A percentile compares a stretch with the other conserved stretches of the same genome.
These are phyloP conservation scores for Exophiala dermatitidis DNA, from an alignment of 2,329 filamentous ascomycete species.

Conservation along the genomic window DNA sequence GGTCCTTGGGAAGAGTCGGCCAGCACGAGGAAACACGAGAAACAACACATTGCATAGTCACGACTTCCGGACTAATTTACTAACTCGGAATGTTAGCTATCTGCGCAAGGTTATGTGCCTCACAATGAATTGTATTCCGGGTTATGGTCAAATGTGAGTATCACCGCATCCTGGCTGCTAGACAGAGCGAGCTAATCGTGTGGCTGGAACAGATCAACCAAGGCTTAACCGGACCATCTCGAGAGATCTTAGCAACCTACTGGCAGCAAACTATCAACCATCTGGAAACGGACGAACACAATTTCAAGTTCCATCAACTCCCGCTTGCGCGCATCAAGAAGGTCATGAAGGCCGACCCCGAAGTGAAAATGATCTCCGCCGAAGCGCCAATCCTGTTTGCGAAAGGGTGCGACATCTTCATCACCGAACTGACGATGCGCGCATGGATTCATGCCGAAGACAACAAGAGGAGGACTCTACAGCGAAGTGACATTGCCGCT, in stretches of 20 bases:
- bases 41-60: neutral
- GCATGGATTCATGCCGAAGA: conserved; percentile 99
- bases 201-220: conserved; percentile 69
- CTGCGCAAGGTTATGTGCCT: conserved; percentile 80
- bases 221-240: conserved; percentile 83
- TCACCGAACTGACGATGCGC: conserved; percentile 97
- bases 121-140: conserved; percentile 84
- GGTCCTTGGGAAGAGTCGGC: neutral
- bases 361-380: conserved; percentile 99
- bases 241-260: conserved; percentile 96
- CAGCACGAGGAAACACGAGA: neutral
- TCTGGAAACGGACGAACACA: conserved; percentile 88
- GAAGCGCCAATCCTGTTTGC: conserved; percentile 97
- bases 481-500: conserved; percentile 92
- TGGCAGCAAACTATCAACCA: conserved; percentile 98
- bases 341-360: conserved; percentile 98
- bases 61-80: conserved; percentile 33
- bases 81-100: conserved; percentile 53
- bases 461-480: conserved; percentile 92
- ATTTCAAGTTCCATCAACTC: conserved; percentile 97
- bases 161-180: conserved; percentile 79
- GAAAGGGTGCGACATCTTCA: conserved; percentile 98
- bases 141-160: conserved; percentile 80
- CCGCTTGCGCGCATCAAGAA: conserved; percentile 99
- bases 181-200: conserved; percentile 61